Percentiles rank a stretch among this genome's conserved stretches.
Conservation (phyloP, 352 stramenopile genomes). For the Phytophthora cryptogea region DNA sequence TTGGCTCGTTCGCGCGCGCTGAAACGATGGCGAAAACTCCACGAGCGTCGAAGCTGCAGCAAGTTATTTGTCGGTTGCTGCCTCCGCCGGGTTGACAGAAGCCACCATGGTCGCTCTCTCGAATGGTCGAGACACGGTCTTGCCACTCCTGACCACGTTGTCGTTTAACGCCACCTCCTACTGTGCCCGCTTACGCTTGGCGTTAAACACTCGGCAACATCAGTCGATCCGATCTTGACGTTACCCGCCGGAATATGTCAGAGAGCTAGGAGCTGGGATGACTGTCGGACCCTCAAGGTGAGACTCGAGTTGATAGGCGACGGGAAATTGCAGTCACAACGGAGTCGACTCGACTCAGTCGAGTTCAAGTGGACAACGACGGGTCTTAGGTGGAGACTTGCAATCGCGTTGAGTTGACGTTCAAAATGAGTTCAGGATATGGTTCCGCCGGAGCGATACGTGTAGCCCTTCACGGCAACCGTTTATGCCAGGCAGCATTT, state of each 20-base stretch:
- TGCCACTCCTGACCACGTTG: background rate
- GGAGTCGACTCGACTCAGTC: background rate
- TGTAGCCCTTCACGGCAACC: background rate
- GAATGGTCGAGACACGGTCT: background rate
- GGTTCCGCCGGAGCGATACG: no score
- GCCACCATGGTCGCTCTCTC: background rate
- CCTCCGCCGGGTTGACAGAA: background rate
- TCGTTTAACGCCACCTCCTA: conserved; percentile 1
- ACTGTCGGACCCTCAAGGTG: no score
- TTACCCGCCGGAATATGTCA: background rate
- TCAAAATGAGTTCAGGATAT: background rate
- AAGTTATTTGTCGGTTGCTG: background rate
- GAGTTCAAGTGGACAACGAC: background rate
- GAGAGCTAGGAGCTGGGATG: no score
- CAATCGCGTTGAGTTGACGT: background rate
- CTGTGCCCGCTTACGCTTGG: conserved; percentile 5
- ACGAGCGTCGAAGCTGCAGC: background rate
- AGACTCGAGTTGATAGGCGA: no score
- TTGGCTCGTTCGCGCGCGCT: background rate
- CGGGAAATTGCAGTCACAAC: background rate
- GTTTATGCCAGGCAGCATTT: background rate
- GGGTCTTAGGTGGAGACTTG: no score
- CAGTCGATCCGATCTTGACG: conserved; percentile 4
- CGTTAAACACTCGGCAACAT: conserved; percentile 1
- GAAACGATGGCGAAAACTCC: background rate